Base-by-base conservation (phyloP, 1,284 basidiomycete species). In the Phellopilus nigrolimitatus region DNA sequence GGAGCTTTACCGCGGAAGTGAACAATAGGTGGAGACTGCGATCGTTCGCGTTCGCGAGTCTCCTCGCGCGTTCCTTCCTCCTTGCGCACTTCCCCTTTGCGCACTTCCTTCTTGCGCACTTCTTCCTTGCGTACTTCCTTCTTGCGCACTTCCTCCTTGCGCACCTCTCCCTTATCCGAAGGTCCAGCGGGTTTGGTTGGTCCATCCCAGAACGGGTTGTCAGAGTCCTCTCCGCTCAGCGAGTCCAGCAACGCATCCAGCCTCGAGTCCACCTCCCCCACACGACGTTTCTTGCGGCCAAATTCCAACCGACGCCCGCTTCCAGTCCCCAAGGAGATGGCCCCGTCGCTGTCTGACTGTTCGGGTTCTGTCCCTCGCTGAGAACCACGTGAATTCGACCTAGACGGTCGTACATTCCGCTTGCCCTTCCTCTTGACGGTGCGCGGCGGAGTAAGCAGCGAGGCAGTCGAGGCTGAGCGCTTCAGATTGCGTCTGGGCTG, bases 131-230 rank as follows among this genome's bases (percentile, higher is more conserved):
- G n/a, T n/a, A n/a, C n/a, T n/a, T n/a, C 25, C 12, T 24, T 24
- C 41, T 41, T 48, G 34, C n/a, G n/a, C n/a, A 46, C 61, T 48
- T 53, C 50, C 44, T 47, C 54, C 43, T 53, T 36, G 25, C n/a
- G n/a, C n/a, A n/a, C n/a, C n/a, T 40, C 43, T 9, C 47, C 55
- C 40, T 45, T 28, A 25, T n/a, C 25, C 12, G 33, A 13, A 30
- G 42, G 19, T 24, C 34, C 24, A 13, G 33, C 43, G 12, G 37
- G 10, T 21, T 41, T 42, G 22, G 39, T 22, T 1, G 62, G 59
- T 25, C 67, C 65, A 7, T 61, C 64, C 67, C 67, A 69, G 41
- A 67, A 67, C 10, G 57, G 55, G 36, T 67, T 65, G 47, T 69
- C 64, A 10, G 60, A 51, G 3, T 67, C 65, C 10, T 66, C 66